phyloP scores from a whole-genome alignment of 345 rosid genomes.

The Aquilaria yunnanensis region DNA sequence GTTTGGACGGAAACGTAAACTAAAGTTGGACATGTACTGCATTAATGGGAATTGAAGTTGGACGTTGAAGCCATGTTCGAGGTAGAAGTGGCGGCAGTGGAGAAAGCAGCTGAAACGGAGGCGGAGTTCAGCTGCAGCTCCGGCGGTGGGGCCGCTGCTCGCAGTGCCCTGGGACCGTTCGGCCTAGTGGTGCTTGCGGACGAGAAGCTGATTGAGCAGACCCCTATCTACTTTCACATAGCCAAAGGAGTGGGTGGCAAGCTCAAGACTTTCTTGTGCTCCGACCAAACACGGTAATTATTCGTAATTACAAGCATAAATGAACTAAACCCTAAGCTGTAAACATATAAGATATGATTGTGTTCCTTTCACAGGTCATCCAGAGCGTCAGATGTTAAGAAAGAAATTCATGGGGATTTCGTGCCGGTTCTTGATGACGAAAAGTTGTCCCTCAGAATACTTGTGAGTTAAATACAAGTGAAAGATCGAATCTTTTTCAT shows the following conservation, averaged over 20 bases:
- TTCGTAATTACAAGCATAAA: background rate
- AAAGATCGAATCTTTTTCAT: background rate
- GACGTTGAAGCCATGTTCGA: constrained; percentile 67
- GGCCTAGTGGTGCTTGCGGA: constrained; percentile 82
- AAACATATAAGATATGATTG: background rate
- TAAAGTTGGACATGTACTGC: background rate
- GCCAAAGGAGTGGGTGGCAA: constrained; percentile 48
- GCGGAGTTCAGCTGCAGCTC: constrained; percentile 48
- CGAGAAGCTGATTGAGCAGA: constrained; percentile 48
- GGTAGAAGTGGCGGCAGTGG: constrained; percentile 45
- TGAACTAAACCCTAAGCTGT: background rate
- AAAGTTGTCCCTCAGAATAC: constrained; percentile 53
- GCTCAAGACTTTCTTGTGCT: constrained; percentile 67
- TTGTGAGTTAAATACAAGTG: constrained; percentile 37
- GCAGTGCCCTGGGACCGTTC: constrained; percentile 83
- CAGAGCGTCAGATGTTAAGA: constrained; percentile 52
- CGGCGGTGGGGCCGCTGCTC: constrained; percentile 49
- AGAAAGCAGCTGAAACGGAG: constrained; percentile 27
- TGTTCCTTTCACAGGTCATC: constrained; percentile 47
- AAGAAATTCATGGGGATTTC: constrained; percentile 42
- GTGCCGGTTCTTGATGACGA: constrained; percentile 74
- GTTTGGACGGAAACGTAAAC: background rate
- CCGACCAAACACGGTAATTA: constrained; percentile 63
- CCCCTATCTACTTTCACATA: constrained; percentile 83
- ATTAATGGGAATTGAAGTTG: constrained; percentile 28